These are phyloP conservation scores for Mucor piriformis DNA, from an alignment of 371 early-diverging fungal species.

Conservation along the genomic window DNA sequence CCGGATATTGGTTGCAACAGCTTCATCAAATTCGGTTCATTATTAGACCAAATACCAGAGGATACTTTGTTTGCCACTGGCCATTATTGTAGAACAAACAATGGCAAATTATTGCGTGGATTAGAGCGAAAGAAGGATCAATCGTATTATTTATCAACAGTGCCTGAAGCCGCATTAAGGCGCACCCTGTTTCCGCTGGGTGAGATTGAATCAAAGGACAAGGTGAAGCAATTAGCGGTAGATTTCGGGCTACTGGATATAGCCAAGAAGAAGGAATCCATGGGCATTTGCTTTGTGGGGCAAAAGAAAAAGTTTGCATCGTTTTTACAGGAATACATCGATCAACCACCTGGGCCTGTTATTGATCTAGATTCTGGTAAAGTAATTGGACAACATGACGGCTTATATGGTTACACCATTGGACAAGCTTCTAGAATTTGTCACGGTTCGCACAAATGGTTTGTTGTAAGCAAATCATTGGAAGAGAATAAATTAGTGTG, in stretches of 20 bases:
- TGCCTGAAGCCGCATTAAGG: constrained; percentile 51
- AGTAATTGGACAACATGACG: constrained; percentile 68
- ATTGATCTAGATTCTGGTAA: constrained; percentile 58
- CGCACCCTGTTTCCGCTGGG: constrained; percentile 89
- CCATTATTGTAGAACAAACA: constrained; percentile 75
- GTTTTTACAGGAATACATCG: constrained; percentile 76
- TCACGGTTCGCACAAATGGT: constrained; percentile 61
- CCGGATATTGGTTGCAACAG: constrained; percentile 92
- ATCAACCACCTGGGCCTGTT: constrained; percentile 63
- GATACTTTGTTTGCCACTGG: constrained; percentile 81
- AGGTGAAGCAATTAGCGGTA: constrained; percentile 75
- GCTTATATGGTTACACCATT: constrained; percentile 73
- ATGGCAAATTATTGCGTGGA: constrained; percentile 50
- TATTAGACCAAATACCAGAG: constrained; percentile 58
- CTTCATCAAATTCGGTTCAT: constrained; percentile 90
- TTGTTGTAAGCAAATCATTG: constrained; percentile 48
- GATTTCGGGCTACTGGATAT: constrained; percentile 55
- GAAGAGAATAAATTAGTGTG: constrained; percentile 38
- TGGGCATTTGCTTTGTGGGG: constrained; percentile 97
- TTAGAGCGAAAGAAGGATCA: constrained; percentile 87
- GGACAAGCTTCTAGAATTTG: constrained; percentile 73
- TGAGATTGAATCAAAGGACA: constrained; percentile 61
- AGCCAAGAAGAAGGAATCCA: constrained; percentile 83
- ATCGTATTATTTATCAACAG: constrained; percentile 86
- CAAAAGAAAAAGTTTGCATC: constrained; percentile 75